Evolutionary conservation across 176 grass and related monocot genomes (phyloP), one percentile per base, ranked within the genome.

Genomic region (Melocanna baccifera): DNA sequence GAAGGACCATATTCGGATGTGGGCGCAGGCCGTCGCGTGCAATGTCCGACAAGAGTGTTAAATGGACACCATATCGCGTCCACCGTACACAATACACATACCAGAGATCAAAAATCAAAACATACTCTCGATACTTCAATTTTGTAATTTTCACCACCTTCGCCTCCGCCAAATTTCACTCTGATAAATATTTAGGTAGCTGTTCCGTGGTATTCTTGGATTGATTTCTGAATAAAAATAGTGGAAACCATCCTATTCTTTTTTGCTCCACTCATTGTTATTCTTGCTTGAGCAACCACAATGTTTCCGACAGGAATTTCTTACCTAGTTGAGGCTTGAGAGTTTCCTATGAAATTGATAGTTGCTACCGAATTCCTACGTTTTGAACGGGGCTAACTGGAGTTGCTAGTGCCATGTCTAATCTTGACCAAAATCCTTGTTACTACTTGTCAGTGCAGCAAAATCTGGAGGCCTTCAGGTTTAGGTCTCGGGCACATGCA

Each of bases 21-120:
- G 96, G 96, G 96, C 96, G 42, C 90, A 92, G 81, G 91, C 96
- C 32, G 96, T 98, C 68, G 96, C 96, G 30, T 95, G 91, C 89
- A 93, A 91, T 61, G 86, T 76, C 45, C 72, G 88, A 70, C 83
- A 87, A 63, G 89, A 90, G 20, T 77, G 88, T 55, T 90, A 69
- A 83, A 28, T 28, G 81, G 69, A 59, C 71, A 32, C 71, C 56
- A 34, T 32, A 42, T 40, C 0, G 32, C 28, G 4, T 58, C 69
- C 16, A 22, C 18, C 66, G 22, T 40, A 9, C 45, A 36, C 57
- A 37, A n/a, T 50, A 29, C 19, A 41, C 37, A 15, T 37, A 1
- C 4, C 5, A 51, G 12, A 19, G 20, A 63, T 22, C 10, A 20
- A 16, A n/a, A 18, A 3, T 10, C 62, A 11, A 9, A 6, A 1